Conservation (phyloP, 306 rosid genomes). For the Cucurbita maxima region DNA sequence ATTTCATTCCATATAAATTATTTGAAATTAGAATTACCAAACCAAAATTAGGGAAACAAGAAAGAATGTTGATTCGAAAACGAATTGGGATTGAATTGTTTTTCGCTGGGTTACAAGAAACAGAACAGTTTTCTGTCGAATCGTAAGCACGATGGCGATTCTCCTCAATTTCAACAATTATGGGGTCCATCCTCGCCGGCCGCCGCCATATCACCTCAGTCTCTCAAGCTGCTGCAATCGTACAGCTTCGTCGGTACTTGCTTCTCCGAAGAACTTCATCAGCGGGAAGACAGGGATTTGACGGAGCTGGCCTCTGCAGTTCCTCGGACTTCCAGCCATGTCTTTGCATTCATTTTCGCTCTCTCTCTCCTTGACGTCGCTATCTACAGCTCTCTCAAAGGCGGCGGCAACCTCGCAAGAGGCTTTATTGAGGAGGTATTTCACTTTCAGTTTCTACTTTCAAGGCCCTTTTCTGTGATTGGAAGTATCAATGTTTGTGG, state of each 20-base stretch:
- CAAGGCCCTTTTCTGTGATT: not conserved
- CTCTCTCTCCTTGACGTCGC: constrained; percentile 46
- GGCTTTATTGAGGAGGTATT: constrained; percentile 57
- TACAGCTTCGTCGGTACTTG: constrained; percentile 7
- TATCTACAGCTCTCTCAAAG: constrained; percentile 29
- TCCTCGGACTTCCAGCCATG: constrained; percentile 31
- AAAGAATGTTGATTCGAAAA: too few species aligned
- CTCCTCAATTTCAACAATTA: constrained; percentile 19
- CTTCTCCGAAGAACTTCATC: not conserved
- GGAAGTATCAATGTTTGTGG: not conserved
- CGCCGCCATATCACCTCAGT: constrained; percentile 7
- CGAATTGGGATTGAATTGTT: not conserved
- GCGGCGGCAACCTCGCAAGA: constrained; percentile 42
- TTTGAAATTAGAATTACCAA: too few species aligned
- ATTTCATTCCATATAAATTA: too few species aligned
- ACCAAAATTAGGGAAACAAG: too few species aligned
- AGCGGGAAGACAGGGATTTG: constrained; percentile 12
- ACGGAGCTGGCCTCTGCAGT: constrained; percentile 39
- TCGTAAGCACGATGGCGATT: constrained; percentile 24
- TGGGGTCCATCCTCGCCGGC: constrained; percentile 3
- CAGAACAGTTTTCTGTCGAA: not conserved
- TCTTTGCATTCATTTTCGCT: constrained; percentile 44
- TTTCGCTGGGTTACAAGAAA: not conserved
- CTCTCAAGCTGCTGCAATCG: constrained; percentile 8
- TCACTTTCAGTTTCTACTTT: not conserved